Conservation (phyloP, 2,329 filamentous ascomycete genomes). For the Claviceps purpurea region DNA sequence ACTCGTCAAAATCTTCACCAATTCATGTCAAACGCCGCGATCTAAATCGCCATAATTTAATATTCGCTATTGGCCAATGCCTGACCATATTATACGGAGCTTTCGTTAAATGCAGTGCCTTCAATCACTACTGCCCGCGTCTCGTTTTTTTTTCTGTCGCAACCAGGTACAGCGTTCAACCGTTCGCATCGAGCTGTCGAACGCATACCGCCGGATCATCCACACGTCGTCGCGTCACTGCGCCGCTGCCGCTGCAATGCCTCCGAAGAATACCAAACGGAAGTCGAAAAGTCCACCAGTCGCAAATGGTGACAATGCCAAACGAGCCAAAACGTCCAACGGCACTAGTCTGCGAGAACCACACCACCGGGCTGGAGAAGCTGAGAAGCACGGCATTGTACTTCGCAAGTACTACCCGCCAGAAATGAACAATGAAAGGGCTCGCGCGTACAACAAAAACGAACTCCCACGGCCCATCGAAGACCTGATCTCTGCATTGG, state of each 20-base stretch:
- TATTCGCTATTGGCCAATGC: neutral
- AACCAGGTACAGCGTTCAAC: neutral
- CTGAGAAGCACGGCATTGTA: conserved; percentile 47
- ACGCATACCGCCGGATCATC: neutral
- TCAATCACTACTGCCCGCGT: neutral
- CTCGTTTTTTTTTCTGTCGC: neutral
- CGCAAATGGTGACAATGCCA: conserved; percentile 13
- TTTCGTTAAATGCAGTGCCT: neutral
- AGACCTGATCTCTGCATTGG: conserved; percentile 44
- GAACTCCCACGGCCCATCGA: conserved; percentile 62
- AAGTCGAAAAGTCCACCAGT: conserved; percentile 12
- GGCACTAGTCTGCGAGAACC: conserved; percentile 28
- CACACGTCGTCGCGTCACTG: neutral
- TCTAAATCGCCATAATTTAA: neutral
- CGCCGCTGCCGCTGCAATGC: conserved; percentile 15
- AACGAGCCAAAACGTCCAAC: conserved; percentile 21
- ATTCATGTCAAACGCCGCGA: neutral
- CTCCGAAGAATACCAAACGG: conserved; percentile 15
- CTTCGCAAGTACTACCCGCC: conserved; percentile 67
- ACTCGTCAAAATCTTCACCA: neutral
- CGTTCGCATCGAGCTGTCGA: neutral
- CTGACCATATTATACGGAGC: neutral
- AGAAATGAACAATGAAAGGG: conserved; percentile 74
- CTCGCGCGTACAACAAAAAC: conserved; percentile 57
- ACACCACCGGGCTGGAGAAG: conserved; percentile 31